These are phyloP conservation scores for Chrysoporthe austroafricana DNA, from an alignment of 2,329 filamentous ascomycete genomes.

Conservation along the genomic window DNA sequence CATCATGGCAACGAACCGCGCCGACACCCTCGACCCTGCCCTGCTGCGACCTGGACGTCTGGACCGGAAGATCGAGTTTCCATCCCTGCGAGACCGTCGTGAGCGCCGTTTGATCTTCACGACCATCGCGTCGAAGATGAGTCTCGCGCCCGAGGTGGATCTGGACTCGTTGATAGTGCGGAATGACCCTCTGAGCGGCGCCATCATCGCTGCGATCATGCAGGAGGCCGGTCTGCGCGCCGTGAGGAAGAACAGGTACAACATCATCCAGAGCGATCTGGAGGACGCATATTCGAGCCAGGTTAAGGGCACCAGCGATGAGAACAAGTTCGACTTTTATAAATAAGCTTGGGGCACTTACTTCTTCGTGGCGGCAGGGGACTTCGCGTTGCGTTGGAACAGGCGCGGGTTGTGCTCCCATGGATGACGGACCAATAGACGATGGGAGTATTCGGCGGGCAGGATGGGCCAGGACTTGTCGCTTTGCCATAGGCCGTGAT, in stretches of 20 bases:
- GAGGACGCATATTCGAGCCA: slow-evolving; percentile 97
- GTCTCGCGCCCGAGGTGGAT: slow-evolving; percentile 92
- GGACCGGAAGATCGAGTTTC: slow-evolving; percentile 98
- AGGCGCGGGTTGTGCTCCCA: background rate
- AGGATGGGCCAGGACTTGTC: background rate
- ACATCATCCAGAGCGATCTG: slow-evolving; percentile 96
- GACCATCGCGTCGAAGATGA: slow-evolving; percentile 98
- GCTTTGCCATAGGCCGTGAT: background rate
- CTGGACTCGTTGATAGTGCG: slow-evolving; percentile 94
- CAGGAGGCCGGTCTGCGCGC: slow-evolving; percentile 94
- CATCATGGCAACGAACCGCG: slow-evolving; percentile 99
- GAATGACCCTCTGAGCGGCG: slow-evolving; percentile 93
- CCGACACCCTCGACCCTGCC: slow-evolving; percentile 94
- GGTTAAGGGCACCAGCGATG: slow-evolving; percentile 76
- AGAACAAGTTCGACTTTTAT: slow-evolving; percentile 89
- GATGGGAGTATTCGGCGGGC: background rate
- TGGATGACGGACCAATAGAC: slow-evolving; percentile 10
- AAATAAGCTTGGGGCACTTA: slow-evolving; percentile 55
- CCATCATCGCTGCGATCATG: slow-evolving; percentile 98
- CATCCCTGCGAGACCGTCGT: slow-evolving; percentile 88
- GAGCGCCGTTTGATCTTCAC: slow-evolving; percentile 96
- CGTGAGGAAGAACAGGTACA: slow-evolving; percentile 97
- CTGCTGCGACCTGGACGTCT: slow-evolving; percentile 92
- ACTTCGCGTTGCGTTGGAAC: slow-evolving; percentile 8
- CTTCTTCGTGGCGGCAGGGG: background rate